Percentiles rank a stretch among this genome's conserved stretches.
phyloP scores from a whole-genome alignment of 805 yeast genomes.

The Candida argentea region DNA sequence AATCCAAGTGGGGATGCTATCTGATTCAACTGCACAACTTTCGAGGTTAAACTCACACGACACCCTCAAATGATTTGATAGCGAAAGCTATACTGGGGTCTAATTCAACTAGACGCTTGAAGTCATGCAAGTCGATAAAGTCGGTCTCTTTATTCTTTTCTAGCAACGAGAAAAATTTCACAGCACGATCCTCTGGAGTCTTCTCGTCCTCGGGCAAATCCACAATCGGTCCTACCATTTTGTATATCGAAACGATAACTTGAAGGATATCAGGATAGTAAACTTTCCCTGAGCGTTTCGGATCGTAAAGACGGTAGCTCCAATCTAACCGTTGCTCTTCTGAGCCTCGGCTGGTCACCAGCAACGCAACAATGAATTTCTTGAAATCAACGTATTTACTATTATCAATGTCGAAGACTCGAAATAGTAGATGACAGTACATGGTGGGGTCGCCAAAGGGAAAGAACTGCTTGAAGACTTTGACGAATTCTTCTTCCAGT shows the following conservation, averaged over 20 bases:
- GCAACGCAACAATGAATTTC: slow-evolving; percentile 82
- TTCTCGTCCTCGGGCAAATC: slow-evolving; percentile 78
- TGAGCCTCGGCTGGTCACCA: slow-evolving; percentile 79
- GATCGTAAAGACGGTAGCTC: slow-evolving; percentile 85
- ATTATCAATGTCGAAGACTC: slow-evolving; percentile 76
- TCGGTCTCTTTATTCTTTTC: slow-evolving; percentile 61
- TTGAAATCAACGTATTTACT: slow-evolving; percentile 81
- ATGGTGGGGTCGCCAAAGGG: slow-evolving; percentile 97
- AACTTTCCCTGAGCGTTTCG: slow-evolving; percentile 68
- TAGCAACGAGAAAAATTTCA: slow-evolving; percentile 67
- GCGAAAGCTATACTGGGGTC: slow-evolving; percentile 74
- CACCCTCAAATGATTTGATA: slow-evolving; percentile 68
- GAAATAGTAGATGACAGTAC: slow-evolving; percentile 79
- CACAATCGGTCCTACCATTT: slow-evolving; percentile 94
- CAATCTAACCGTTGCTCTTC: slow-evolving; percentile 77
- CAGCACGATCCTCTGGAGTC: slow-evolving; percentile 82
- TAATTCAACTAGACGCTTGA: slow-evolving; percentile 66
- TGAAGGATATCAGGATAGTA: slow-evolving; percentile 68
- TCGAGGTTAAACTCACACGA: slow-evolving; percentile 36
- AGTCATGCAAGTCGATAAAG: slow-evolving; percentile 68
- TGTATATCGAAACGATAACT: slow-evolving; percentile 76
- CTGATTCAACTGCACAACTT: no score
- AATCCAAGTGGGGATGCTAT: no score
- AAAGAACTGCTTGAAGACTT: slow-evolving; percentile 91
- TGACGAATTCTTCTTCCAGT: slow-evolving; percentile 77